phyloP scores from a whole-genome alignment of 495 filamentous ascomycete species.

The Extremus antarcticus region DNA sequence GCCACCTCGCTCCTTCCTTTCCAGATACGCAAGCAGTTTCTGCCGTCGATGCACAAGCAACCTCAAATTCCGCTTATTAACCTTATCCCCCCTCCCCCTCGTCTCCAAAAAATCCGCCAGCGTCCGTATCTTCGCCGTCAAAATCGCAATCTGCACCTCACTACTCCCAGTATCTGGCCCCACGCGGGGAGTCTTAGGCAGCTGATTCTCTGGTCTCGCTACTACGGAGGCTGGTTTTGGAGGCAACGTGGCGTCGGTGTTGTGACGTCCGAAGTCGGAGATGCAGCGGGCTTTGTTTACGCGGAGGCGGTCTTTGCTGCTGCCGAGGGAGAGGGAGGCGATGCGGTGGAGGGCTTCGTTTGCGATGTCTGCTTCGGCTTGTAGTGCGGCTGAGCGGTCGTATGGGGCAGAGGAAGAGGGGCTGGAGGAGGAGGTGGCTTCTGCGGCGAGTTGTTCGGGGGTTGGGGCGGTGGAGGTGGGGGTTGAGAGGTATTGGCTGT shows the following conservation, averaged over 20 bases:
- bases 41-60: conserved; percentile 80
- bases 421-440: background rate
- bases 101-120: conserved; percentile 50
- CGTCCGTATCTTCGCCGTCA: conserved; percentile 86
- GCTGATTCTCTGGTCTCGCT: background rate
- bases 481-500: conserved; percentile 54
- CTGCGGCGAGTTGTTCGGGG: conserved; percentile 9
- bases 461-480: conserved; percentile 14
- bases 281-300: conserved; percentile 76
- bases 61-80: conserved; percentile 83
- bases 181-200: conserved; percentile 50
- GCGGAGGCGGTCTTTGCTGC: conserved; percentile 60
- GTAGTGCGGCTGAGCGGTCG: conserved; percentile 8
- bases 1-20: conserved; percentile 81
- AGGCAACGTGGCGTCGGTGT: conserved; percentile 58
- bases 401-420: background rate
- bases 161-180: conserved; percentile 86
- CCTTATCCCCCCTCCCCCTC: conserved; percentile 60
- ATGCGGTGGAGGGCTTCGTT: conserved; percentile 64
- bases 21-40: conserved; percentile 74
- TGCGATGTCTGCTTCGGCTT: conserved; percentile 36
- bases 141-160: conserved; percentile 94
- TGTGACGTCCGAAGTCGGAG: conserved; percentile 78
- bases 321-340: conserved; percentile 59
- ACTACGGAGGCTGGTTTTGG: background rate